A percentile compares a stretch with the other conserved stretches of the same genome.
phyloP scores from a whole-genome alignment of 129 eudicot species.

The Lonicera japonica region DNA sequence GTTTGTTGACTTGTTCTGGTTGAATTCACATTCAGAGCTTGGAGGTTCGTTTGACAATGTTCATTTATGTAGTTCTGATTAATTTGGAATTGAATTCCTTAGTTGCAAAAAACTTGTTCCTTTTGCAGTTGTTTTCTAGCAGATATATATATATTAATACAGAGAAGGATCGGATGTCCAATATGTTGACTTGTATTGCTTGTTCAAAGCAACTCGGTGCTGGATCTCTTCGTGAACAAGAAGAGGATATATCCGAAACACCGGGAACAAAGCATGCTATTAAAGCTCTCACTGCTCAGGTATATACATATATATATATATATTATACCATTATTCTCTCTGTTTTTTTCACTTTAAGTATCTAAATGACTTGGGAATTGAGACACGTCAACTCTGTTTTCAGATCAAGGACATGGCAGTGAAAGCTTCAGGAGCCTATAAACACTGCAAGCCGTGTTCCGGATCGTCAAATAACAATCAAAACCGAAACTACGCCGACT shows the following conservation, averaged over 20 bases:
- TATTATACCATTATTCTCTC: background rate
- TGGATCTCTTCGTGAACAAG: conserved; percentile 74
- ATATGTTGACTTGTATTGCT: conserved; percentile 84
- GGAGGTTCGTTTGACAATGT: conserved; percentile 5
- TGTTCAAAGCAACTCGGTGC: conserved; percentile 65
- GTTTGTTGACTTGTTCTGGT: conserved; percentile 3
- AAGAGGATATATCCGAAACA: conserved; percentile 43
- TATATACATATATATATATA: background rate
- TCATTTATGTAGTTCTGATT: conserved; percentile 11
- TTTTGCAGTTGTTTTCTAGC: too few relatives aligned
- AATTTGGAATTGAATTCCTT: background rate
- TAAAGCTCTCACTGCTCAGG: conserved; percentile 74
- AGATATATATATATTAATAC: background rate
- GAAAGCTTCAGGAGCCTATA: conserved; percentile 82
- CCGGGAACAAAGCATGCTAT: conserved; percentile 70
- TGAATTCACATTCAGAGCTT: background rate
- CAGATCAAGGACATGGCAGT: conserved; percentile 91
- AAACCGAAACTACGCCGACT: conserved; percentile 40
- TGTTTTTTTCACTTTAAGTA: background rate
- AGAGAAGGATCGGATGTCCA: background rate
- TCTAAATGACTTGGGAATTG: background rate
- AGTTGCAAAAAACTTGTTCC: too few relatives aligned
- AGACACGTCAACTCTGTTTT: background rate
- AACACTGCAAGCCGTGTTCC: conserved; percentile 83
- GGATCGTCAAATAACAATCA: conserved; percentile 42